Conservation (phyloP, 108 stramenopile genomes). For the Nitzschia palea region DNA sequence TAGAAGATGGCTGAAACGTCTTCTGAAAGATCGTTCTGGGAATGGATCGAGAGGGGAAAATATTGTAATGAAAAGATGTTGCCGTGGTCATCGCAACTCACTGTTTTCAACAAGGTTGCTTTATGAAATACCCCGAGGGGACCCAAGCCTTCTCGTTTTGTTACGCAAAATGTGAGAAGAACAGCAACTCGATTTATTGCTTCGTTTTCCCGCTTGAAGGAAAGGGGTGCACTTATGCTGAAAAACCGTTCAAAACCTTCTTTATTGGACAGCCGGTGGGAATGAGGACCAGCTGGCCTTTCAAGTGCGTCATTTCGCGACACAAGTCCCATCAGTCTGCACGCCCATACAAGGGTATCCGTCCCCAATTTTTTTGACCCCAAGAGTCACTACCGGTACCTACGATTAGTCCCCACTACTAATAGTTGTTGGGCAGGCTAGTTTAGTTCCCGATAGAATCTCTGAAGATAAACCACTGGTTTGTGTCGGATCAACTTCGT, state of each 20-base stretch:
- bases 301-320: no score
- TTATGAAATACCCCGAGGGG: neutral
- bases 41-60: neutral
- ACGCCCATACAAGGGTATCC: no score
- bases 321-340: no score
- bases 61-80: neutral
- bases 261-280: neutral
- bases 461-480: no score
- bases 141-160: neutral
- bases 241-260: neutral
- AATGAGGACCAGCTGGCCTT: no score
- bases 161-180: neutral
- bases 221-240: neutral
- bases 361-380: neutral
- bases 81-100: neutral
- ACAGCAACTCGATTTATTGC: neutral
- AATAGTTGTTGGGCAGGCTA: neutral
- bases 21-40: neutral
- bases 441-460: neutral
- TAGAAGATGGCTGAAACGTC: neutral
- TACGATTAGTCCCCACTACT: neutral
- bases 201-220: neutral
- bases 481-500: no score
- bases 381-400: neutral
- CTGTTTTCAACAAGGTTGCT: neutral